Base-by-base conservation (phyloP, 164 flowering plant species). In the Dillenia turbinata region DNA sequence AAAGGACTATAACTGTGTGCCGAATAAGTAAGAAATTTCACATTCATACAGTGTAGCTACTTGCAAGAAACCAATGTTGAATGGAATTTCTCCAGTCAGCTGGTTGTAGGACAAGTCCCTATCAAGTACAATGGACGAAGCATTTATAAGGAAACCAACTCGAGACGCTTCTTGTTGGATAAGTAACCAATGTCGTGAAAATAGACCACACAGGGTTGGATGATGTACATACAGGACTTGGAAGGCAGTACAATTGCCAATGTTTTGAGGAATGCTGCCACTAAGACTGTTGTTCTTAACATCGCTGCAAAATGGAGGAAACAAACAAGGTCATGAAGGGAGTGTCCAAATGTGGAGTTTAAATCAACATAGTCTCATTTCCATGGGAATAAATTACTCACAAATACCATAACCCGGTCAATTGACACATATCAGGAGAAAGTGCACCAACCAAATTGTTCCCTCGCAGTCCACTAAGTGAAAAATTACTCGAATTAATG, bases 401-500 rank as follows among this genome's bases (percentile, higher is more conserved):
- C 99, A 91, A 94, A 67, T 83, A 94, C 99, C 99, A 94, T 66
- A 94, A 71, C 24, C 97, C 96, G 1, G 99, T 91, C 15, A 94
- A 74, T 75, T 91, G 97, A 68, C 99, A 94, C 72, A 91, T 89
- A 70, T 94, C 99, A 17, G 96, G 83, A 55, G 97, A 94, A 9
- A 94, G 86, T 17, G 79, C 45, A 10, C 99, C 99, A 17, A 71
- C 80, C 71, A 94, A 73, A 61, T 84, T 91, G 79, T 94, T 91
- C 12, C 90, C 97, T 49, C 96, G 79, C 77, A 94, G 71, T 13
- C 99, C 99, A 71, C 98, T 94, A 61, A 17, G 61, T 33, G 22
- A 51, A 17, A 12, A 65, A 17, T 43, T 9, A 17, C 43, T 22
- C 13, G 11, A 10, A 57, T 56, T 46, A 56, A 22, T 12, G 33